phyloP scores from a whole-genome alignment of 202 grass and related monocot species.

The Miscanthus sacchariflorus region DNA sequence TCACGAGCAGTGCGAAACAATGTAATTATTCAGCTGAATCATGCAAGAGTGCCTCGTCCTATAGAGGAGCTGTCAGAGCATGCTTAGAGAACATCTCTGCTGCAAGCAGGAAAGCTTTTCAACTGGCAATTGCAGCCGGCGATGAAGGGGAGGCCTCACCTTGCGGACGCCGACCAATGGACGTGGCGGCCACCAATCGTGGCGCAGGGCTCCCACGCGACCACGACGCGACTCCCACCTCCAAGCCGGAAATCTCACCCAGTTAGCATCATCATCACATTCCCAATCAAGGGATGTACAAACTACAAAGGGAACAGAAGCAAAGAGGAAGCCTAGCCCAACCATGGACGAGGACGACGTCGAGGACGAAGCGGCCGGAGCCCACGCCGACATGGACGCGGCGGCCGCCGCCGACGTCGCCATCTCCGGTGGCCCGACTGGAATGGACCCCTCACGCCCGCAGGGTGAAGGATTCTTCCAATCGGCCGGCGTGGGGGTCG shows the following conservation, averaged over 20 bases:
- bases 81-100: too few relatives aligned
- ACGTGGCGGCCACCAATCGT: constrained; percentile 8
- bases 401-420: constrained; percentile 34
- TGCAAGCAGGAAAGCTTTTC: background rate
- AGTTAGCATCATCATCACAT: background rate
- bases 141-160: constrained; percentile 27
- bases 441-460: background rate
- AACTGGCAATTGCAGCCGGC: background rate
- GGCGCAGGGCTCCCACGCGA: constrained; percentile 25
- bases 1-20: too few relatives aligned
- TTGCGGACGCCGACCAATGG: constrained; percentile 10
- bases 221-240: constrained; percentile 31
- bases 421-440: constrained; percentile 45
- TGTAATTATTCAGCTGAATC: background rate
- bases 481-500: constrained; percentile 34
- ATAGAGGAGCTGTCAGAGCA: too few relatives aligned
- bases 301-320: background rate
- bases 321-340: background rate
- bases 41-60: background rate
- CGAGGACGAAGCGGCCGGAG: constrained; percentile 31
- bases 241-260: background rate
- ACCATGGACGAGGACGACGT: constrained; percentile 59
- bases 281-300: background rate
- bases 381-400: background rate
- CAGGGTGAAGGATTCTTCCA: background rate